Evolutionary conservation across 1,284 basidiomycete species (phyloP), one percentile per base, ranked within the genome.

Genomic region (Somion occarium): DNA sequence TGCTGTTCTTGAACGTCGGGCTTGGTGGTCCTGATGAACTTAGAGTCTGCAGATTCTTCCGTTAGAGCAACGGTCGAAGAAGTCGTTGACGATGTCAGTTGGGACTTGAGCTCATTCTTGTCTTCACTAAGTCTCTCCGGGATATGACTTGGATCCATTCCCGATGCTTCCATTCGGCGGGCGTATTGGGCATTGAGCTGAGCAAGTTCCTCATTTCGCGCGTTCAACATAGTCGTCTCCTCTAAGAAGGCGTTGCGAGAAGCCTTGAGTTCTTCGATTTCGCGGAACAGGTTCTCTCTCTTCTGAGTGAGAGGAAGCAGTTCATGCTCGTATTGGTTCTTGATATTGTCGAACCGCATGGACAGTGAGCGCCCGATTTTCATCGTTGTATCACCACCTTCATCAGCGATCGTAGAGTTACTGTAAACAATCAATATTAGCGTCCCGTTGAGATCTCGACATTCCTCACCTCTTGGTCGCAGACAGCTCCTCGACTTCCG

Each of bases 401-500:
- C 56, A 12, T 51, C 43, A 22, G 62, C 24, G 22, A 49, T 58
- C 37, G 41, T 51, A 52, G 58, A 67, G 56, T 53, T 56, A 50
- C 54, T 20, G 42, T 43, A 30, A 50, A 49, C 27, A 52, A 49
- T 60, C 42, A 38, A 44, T 27, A 38, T 18, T 38, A 27, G 22
- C 25, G 41, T 55, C 49, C 38, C 3, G 25, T 19, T 46, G 44
- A 13, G 38, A 38, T 23, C 11, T 15, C 20, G 15, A 46, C 75
- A 55, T 61, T n/a, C n/a, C n/a, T n/a, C n/a, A 90, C 91, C 78
- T 80, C 69, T 83, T 88, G 1, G 79, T 78, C 19, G 80, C 81
- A 23, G 84, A 79, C 20, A 99, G 76, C 69, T 98, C 93, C 63
- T 96, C 94, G 19, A 98, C 84, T 66, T 99, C 96, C 1, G 93